A percentile compares a stretch with the other conserved stretches of the same genome.
Evolutionary conservation across 2,329 filamentous ascomycete species (phyloP).

Genomic region (Ophiocordyceps camponoti-floridani): DNA sequence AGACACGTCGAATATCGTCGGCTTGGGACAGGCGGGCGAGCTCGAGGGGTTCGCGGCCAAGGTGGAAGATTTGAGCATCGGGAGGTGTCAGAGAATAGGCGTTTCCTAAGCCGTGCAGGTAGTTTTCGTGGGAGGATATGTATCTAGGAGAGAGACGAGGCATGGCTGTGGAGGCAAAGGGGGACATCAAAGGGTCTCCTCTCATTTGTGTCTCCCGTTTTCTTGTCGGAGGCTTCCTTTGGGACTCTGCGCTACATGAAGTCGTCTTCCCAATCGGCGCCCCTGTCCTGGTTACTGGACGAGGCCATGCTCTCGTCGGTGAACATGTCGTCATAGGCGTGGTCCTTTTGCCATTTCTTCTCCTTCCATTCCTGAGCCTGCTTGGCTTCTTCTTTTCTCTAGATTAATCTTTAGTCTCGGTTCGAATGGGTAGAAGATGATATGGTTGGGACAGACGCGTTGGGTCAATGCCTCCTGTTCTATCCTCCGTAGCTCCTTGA

Average conservation of each 20-base stretch:
- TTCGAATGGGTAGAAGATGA: neutral
- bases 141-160: neutral
- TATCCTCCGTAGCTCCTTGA: constrained; percentile 51
- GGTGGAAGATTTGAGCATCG: constrained; percentile 15
- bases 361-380: constrained; percentile 68
- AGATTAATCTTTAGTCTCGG: neutral
- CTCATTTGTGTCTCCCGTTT: neutral
- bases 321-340: constrained; percentile 90
- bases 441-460: constrained; percentile 29
- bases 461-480: constrained; percentile 46
- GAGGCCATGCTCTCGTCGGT: constrained; percentile 60
- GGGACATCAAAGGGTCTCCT: neutral
- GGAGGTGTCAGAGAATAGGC: constrained; percentile 12
- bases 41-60: constrained; percentile 10
- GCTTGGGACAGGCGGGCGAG: constrained; percentile 11
- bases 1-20: constrained; percentile 10
- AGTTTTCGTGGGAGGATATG: neutral
- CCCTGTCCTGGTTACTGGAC: constrained; percentile 73
- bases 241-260: constrained; percentile 50
- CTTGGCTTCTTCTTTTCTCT: constrained; percentile 62
- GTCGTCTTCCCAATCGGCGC: constrained; percentile 66
- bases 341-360: constrained; percentile 89
- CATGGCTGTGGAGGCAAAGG: neutral
- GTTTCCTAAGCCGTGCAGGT: constrained; percentile 6
- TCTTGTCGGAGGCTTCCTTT: neutral